phyloP scores from a whole-genome alignment of 1,139 yeast genomes.

The Pichia sp. region DNA sequence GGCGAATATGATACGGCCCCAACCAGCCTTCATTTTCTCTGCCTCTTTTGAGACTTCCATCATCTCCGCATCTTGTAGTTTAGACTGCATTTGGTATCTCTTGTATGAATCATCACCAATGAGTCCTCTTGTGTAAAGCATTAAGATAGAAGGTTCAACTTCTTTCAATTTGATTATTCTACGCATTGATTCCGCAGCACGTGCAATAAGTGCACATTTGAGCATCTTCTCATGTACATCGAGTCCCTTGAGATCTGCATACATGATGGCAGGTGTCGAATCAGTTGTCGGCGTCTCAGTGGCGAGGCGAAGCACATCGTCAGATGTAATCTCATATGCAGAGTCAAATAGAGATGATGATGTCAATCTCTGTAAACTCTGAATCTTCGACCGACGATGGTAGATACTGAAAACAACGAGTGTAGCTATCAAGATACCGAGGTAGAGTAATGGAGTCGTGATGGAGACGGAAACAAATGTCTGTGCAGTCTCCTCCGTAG shows the following conservation, averaged over 20 bases:
- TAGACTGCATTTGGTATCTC: conserved; percentile 70
- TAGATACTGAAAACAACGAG: conserved; percentile 65
- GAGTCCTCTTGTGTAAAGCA: conserved; percentile 78
- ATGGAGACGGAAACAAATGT: conserved; percentile 46
- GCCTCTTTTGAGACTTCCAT: conserved; percentile 76
- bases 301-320: neutral
- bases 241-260: conserved; percentile 8
- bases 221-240: conserved; percentile 60
- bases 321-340: conserved; percentile 4
- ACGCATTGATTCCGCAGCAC: conserved; percentile 69
- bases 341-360: conserved; percentile 23
- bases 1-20: conserved; percentile 73
- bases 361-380: conserved; percentile 35
- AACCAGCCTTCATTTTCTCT: conserved; percentile 63
- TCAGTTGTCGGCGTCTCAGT: conserved; percentile 11
- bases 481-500: conserved; percentile 1
- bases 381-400: conserved; percentile 51
- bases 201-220: conserved; percentile 74
- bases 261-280: conserved; percentile 14
- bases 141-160: conserved; percentile 56
- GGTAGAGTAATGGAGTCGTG: conserved; percentile 76
- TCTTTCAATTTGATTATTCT: conserved; percentile 68
- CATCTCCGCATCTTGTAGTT: conserved; percentile 74
- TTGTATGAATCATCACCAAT: conserved; percentile 86
- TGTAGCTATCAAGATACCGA: conserved; percentile 63